Base-by-base conservation (phyloP, 164 flowering plant genomes). In the Stephania cephalantha region DNA sequence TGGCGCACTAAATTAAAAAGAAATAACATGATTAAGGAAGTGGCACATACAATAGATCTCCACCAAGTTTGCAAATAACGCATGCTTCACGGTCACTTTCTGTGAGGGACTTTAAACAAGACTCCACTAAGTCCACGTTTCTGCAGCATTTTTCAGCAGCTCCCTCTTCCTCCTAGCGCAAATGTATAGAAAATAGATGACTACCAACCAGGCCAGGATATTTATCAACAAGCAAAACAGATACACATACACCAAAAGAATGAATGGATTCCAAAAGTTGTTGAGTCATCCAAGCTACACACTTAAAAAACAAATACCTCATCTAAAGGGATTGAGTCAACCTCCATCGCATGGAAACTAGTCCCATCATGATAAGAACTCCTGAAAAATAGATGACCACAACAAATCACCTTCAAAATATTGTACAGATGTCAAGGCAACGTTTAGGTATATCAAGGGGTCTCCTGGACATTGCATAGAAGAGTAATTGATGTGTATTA, bases 31-130 rank as follows among this genome's bases (percentile, higher is more conserved):
- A 68, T 22, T 11, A 46, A 53, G 58, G 42, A 15, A 74, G 17
- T 50, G 65, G 55, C 83, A 85, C 92, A 66, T 80, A 89, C 93
- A 88, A 78, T 77, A 88, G 86, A 74, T 83, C 81, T 80, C 89
- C 94, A 70, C 88, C 88, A 75, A 74, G 84, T 53, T 83, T 85
- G 82, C 94, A 90, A 70, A 77, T 72, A 52, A 75, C 53, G 72
- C 91, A 89, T 17, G 79, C 72, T 81, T 79, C 78, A 53, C 74
- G 70, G 53, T 75, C 76, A 75, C n/a, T 69, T 61, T 71, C 81
- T 3, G 44, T 13, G 70, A 55, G 79, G 68, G 66, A 45, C 70
- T 71, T 77, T 46, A 20, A 52, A 25, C 78, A 71, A 71, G 71
- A 35, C n/a, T 22, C 69, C 50, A 74, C 46, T 70, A 46, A 68